Percentiles rank a stretch among this genome's conserved stretches.
These are phyloP conservation scores for Hortaea werneckii DNA, from an alignment of 2,329 filamentous ascomycete genomes.

Conservation along the genomic window DNA sequence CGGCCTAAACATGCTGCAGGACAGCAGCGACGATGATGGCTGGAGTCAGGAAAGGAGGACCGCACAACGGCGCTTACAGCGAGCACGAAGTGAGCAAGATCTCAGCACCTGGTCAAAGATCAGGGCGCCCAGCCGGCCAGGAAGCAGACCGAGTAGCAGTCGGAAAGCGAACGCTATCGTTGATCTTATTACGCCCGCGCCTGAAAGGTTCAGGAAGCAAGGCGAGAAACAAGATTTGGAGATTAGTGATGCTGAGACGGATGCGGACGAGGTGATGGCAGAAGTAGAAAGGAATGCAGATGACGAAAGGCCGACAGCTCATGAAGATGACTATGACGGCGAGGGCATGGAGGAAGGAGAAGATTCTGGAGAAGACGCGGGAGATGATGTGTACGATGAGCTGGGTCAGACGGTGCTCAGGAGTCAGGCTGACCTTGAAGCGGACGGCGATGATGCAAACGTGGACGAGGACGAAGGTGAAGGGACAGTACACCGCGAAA, in stretches of 20 bases:
- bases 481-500: background rate
- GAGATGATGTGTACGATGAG: slow-evolving; percentile 31
- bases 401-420: slow-evolving; percentile 23
- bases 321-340: background rate
- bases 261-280: slow-evolving; percentile 5
- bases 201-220: slow-evolving; percentile 4
- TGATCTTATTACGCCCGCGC: slow-evolving; percentile 25
- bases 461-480: slow-evolving; percentile 4
- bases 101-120: slow-evolving; percentile 7
- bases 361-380: slow-evolving; percentile 13
- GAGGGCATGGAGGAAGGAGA: background rate
- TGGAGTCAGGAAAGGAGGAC: slow-evolving; percentile 6
- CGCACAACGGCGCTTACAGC: slow-evolving; percentile 9
- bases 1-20: slow-evolving; percentile 7
- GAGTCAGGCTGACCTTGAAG: slow-evolving; percentile 18
- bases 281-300: slow-evolving; percentile 5
- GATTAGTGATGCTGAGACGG: slow-evolving; percentile 11
- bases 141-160: slow-evolving; percentile 5
- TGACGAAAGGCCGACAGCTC: background rate
- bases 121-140: slow-evolving; percentile 10
- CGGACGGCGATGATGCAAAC: slow-evolving; percentile 9
- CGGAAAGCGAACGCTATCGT: slow-evolving; percentile 12
- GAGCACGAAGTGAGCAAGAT: slow-evolving; percentile 15
- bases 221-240: slow-evolving; percentile 10
- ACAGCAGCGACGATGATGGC: slow-evolving; percentile 15